phyloP scores from a whole-genome alignment of 192 early-diverging fungal species.

The Entrophospora sp. region DNA sequence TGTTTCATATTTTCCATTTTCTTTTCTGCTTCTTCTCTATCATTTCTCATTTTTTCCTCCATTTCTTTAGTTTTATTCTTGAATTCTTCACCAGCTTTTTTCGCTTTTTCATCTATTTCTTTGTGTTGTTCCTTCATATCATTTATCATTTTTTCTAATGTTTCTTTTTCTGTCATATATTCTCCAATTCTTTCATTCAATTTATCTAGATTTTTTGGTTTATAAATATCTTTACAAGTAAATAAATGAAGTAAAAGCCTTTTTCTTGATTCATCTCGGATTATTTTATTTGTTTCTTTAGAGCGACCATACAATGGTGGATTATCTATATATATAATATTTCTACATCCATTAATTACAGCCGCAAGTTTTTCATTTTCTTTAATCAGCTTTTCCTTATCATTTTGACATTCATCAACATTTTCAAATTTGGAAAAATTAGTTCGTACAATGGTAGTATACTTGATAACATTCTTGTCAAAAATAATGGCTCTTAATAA shows the following conservation, averaged over 20 bases:
- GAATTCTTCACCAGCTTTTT: too few relatives aligned
- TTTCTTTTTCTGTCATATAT: background rate
- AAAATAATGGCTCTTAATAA: background rate
- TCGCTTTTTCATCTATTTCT: background rate
- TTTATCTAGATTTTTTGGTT: background rate
- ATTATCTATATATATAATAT: background rate
- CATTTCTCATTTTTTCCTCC: too few relatives aligned
- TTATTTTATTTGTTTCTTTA: background rate
- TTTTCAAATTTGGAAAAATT: background rate
- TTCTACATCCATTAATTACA: background rate
- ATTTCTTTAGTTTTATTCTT: too few relatives aligned
- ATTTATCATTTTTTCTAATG: background rate
- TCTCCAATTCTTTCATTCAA: background rate
- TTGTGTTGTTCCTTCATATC: background rate
- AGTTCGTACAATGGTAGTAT: constrained; percentile 1
- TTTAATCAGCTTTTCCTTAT: background rate
- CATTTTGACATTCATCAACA: background rate
- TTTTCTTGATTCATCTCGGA: background rate
- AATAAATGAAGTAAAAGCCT: background rate
- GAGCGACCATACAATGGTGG: background rate
- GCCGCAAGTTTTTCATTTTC: background rate
- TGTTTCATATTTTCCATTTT: too few relatives aligned
- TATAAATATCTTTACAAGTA: background rate
- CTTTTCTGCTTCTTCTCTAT: too few relatives aligned
- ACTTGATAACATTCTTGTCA: background rate